phyloP scores from a whole-genome alignment of 805 yeast species.

The Candida hungchunana region DNA sequence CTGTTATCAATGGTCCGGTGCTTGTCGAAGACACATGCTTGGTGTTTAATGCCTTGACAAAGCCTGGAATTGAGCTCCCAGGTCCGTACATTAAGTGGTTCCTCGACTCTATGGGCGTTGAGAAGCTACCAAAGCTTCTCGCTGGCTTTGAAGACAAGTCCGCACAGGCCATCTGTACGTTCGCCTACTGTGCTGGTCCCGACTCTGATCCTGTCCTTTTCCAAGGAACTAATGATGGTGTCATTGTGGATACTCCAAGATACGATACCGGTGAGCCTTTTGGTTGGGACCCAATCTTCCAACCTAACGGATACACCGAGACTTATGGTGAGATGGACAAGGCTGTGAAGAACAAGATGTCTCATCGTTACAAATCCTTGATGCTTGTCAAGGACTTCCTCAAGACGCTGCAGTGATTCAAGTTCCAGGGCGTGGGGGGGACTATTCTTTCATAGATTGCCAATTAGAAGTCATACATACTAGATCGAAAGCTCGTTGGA shows the following conservation, averaged over 20 bases:
- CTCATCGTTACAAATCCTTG: conserved; percentile 86
- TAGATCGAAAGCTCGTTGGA: conserved; percentile 39
- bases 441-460: not conserved
- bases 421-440: no score
- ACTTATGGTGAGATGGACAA: conserved; percentile 92
- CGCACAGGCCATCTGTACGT: conserved; percentile 88
- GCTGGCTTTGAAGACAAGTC: conserved; percentile 76
- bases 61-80: conserved; percentile 54
- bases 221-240: conserved; percentile 81
- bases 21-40: conserved; percentile 94
- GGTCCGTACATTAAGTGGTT: conserved; percentile 98
- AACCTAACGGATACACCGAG: conserved; percentile 69
- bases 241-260: conserved; percentile 52
- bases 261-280: conserved; percentile 72
- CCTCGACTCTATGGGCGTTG: conserved; percentile 65
- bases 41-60: conserved; percentile 73
- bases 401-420: conserved; percentile 20
- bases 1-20: conserved; percentile 66
- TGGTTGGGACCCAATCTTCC: conserved; percentile 93
- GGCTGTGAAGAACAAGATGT: conserved; percentile 67
- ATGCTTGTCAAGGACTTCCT: conserved; percentile 61
- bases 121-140: conserved; percentile 73
- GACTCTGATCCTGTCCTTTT: conserved; percentile 69
- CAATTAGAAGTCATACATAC: not conserved
- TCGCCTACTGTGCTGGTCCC: conserved; percentile 85